phyloP scores from a whole-genome alignment of 306 rosid species.

The Glycine soja region DNA sequence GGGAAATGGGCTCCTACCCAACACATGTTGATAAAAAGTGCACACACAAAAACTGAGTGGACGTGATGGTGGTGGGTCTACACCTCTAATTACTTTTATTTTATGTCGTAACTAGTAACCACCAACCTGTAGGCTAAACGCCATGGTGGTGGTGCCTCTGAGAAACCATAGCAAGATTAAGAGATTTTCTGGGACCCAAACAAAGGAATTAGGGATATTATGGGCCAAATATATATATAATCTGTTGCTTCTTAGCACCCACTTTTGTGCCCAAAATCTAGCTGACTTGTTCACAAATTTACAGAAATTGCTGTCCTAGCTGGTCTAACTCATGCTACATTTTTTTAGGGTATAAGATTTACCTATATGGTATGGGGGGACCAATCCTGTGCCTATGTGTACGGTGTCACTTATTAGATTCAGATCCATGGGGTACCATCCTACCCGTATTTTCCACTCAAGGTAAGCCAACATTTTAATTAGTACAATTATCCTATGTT shows the following conservation, averaged over 20 bases:
- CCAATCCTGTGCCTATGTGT: conserved; percentile 50
- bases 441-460: conserved; percentile 39
- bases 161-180: conserved; percentile 47
- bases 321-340: conserved; percentile 55
- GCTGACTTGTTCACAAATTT: conserved; percentile 41
- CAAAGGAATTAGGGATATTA: conserved; percentile 52
- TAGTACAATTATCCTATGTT: not conserved
- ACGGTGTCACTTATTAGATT: conserved; percentile 44
- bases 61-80: conserved; percentile 67
- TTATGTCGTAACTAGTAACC: conserved; percentile 58
- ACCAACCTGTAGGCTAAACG: conserved; percentile 54
- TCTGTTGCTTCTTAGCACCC: conserved; percentile 43
- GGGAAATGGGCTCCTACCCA: conserved; percentile 30
- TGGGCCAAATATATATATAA: conserved; percentile 52
- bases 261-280: conserved; percentile 46
- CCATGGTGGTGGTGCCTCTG: conserved; percentile 44
- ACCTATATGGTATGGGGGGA: conserved; percentile 47
- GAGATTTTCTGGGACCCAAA: conserved; percentile 67
- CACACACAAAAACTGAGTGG: conserved; percentile 46
- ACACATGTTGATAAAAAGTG: conserved; percentile 42
- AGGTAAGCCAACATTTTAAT: conserved; percentile 27
- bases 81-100: conserved; percentile 30
- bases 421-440: conserved; percentile 51
- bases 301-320: conserved; percentile 38
- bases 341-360: conserved; percentile 47